These are phyloP conservation scores for Chloranthus sessilifolius DNA, from an alignment of 164 flowering plant species.

Conservation along the genomic window DNA sequence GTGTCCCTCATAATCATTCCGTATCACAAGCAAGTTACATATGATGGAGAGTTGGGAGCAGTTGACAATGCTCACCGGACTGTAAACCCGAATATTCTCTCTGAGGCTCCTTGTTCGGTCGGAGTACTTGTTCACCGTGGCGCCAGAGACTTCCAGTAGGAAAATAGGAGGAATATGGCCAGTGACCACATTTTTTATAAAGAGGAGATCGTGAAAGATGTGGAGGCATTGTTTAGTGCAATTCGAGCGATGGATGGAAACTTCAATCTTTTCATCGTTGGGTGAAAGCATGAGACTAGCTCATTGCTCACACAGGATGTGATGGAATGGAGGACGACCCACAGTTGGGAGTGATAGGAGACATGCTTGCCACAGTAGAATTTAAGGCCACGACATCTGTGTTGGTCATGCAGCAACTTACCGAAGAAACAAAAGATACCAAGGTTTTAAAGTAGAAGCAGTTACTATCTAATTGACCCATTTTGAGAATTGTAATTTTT, in stretches of 20 bases:
- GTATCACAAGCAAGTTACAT: conserved; percentile 41
- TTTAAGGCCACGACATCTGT: neutral
- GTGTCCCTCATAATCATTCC: conserved; percentile 42
- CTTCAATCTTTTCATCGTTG: conserved; percentile 41
- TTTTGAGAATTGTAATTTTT: too few species aligned
- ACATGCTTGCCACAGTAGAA: conserved; percentile 3
- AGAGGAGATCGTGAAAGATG: conserved; percentile 38
- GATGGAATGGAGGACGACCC: conserved; percentile 3
- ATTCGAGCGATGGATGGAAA: conserved; percentile 13
- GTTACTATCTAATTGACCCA: too few species aligned
- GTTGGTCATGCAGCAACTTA: conserved; percentile 13
- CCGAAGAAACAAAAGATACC: too few species aligned
- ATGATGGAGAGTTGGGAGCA: conserved; percentile 16
- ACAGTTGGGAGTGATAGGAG: conserved; percentile 7
- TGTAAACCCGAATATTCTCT: neutral
- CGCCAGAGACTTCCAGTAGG: neutral
- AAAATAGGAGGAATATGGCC: conserved; percentile 1
- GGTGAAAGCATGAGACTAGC: conserved; percentile 24
- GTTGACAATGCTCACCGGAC: neutral
- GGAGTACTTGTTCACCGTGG: conserved; percentile 46
- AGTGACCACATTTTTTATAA: conserved; percentile 21
- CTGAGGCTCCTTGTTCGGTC: conserved; percentile 38
- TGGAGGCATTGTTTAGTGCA: conserved; percentile 13
- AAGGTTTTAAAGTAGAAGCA: too few species aligned
- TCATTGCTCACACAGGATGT: conserved; percentile 11